Evolutionary conservation across 2,329 filamentous ascomycete species (phyloP).

Genomic region (Aureobasidium sp.): DNA sequence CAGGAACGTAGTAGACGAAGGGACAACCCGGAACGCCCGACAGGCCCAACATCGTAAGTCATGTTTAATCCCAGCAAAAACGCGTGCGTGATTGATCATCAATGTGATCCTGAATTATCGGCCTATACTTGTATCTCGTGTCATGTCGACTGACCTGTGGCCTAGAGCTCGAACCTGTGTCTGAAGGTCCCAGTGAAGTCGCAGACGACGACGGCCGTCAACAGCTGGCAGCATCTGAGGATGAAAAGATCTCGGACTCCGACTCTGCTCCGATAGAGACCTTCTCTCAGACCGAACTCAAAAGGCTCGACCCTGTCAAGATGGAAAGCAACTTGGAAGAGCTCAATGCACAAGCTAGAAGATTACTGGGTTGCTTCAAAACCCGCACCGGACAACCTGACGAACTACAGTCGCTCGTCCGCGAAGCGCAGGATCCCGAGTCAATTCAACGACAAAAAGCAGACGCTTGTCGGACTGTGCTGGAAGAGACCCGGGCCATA

Average conservation of each 20-base stretch:
- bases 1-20: constrained; percentile 18
- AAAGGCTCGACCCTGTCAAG: constrained; percentile 34
- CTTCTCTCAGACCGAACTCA: constrained; percentile 38
- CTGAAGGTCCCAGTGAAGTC: background rate
- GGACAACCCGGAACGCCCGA: constrained; percentile 20
- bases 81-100: background rate
- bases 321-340: constrained; percentile 36
- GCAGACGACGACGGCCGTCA: background rate
- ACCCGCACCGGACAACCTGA: constrained; percentile 22
- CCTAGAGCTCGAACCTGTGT: background rate
- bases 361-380: constrained; percentile 25
- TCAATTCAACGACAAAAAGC: constrained; percentile 35
- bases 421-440: constrained; percentile 27
- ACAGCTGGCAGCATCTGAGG: background rate
- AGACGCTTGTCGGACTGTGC: constrained; percentile 27
- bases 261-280: constrained; percentile 17
- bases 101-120: background rate
- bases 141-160: background rate
- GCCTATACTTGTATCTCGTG: background rate
- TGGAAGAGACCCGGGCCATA: constrained; percentile 28
- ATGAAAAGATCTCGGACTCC: background rate
- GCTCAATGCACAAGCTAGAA: constrained; percentile 26
- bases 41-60: background rate
- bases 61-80: background rate
- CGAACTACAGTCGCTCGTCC: constrained; percentile 22